Evolutionary conservation across 2,329 filamentous ascomycete genomes (phyloP), one percentile per base, ranked within the genome.

Genomic region (Coniochaeta sp.): DNA sequence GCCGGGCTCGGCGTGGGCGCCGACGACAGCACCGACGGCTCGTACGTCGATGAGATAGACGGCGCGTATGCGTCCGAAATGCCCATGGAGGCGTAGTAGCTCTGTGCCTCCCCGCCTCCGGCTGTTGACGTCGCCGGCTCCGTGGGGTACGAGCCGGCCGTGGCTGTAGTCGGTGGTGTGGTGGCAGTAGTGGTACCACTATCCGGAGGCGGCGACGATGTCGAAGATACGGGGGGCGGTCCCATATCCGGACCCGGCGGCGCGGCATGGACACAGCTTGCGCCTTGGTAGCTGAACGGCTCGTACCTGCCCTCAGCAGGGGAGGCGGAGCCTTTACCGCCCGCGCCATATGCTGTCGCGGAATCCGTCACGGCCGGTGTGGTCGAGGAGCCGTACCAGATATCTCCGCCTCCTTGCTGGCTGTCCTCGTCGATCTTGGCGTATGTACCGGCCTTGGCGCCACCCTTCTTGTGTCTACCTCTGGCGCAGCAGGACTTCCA

Each of bases 391-490:
- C 22, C 31, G 22, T 33, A 33, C 47, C 28, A 49, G 20, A 30
- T 22, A n/a, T 27, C n/a, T n/a, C n/a, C 16, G 28, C 28, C 47
- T 13, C 26, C 30, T 4, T 45, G 40, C 38, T 42, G 38, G 38
- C 38, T 22, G 47, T 32, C 50, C 14, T 51, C 50, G 6, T 49
- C 53, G 18, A 55, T 49, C 51, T 52, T 52, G 48, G 38, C 28
- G 48, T 55, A 55, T 6, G 42, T 49, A 40, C 24, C 53, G 12
- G 20, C 40, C 18, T 35, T 49, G 18, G n/a, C 20, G 4, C 28
- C 28, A 12, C 16, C 35, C 16, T 35, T 16, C 28, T 35, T 35
- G n/a, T 14, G 27, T 24, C 32, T 28, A 33, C 35, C 14, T 10
- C 49, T 35, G 6, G 33, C 18, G 35, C 30, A 26, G 42, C 18